Base-by-base conservation (phyloP, 1,284 basidiomycete genomes). In the Ustilago bromivora region DNA sequence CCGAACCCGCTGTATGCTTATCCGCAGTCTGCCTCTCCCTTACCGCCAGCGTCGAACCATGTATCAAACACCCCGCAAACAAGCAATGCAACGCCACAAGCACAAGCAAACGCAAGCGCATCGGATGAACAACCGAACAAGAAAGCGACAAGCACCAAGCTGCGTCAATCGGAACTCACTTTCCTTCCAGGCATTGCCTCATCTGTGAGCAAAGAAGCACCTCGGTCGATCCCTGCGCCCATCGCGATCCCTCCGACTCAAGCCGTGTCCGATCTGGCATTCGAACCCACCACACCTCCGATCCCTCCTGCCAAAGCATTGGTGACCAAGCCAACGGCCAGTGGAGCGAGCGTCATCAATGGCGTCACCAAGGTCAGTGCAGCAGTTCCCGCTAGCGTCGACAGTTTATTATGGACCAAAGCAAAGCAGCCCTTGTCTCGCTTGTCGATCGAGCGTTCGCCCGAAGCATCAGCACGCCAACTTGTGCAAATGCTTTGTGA, bases 281-380 rank as follows among this genome's bases (percentile, higher is more conserved):
- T 65, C 15, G 75, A 68, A 55, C 69, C 74, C 8, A 47, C 54
- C n/a, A 76, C 75, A 7, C 69, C 75, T 19, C 69, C 75, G 3
- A 47, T 72, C 17, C 69, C 70, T 15, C 54, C 62, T 6, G 66
- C 70, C 49, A 66, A 65, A 47, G 66, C 66, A 2, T 19, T 72
- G 19, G 62, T 66, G n/a, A 23, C 46, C 9, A 74, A 63, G 31
- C 40, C 71, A 17, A 49, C 62, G 2, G 41, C 57, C 2, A n/a
- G 10, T 2, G 59, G 19, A 15, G 12, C 19, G n/a, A 55, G 32
- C 35, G n/a, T 0, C 19, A 46, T 46, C 34, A 55, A 31, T 40
- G 32, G 43, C 4, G 40, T 36, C 28, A 43, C 57, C 34, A 57
- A 60, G 17, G 40, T 43, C 19, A 41, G 9, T 17, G 47, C 63